phyloP scores from a whole-genome alignment of 2,329 filamentous ascomycete species.

The Paecilomyces sp. region DNA sequence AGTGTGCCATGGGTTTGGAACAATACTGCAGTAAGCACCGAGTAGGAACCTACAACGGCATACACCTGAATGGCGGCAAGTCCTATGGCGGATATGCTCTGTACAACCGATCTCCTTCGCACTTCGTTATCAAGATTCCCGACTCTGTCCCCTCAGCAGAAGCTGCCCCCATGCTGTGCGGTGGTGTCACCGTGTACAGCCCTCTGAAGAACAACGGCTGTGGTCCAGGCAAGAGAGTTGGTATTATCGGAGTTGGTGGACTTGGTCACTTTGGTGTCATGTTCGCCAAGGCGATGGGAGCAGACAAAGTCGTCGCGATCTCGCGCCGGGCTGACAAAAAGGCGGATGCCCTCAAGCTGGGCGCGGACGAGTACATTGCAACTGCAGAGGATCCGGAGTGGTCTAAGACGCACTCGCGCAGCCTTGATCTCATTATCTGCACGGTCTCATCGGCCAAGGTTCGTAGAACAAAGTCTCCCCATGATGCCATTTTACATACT shows the following conservation, averaged over 20 bases:
- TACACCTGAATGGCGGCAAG: constrained; percentile 46
- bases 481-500: background rate
- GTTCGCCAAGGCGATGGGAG: constrained; percentile 64
- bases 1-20: constrained; percentile 42
- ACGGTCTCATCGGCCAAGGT: constrained; percentile 50
- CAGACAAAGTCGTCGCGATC: constrained; percentile 55
- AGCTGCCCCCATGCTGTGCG: constrained; percentile 69
- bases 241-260: constrained; percentile 66
- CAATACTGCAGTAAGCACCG: constrained; percentile 25
- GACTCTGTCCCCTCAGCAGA: constrained; percentile 41
- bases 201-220: constrained; percentile 62
- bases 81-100: constrained; percentile 60
- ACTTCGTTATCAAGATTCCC: constrained; percentile 57
- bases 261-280: constrained; percentile 64
- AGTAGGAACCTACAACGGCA: constrained; percentile 25
- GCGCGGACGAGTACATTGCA: constrained; percentile 50
- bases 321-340: constrained; percentile 46
- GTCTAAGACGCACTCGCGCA: constrained; percentile 40
- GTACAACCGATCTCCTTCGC: constrained; percentile 48
- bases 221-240: constrained; percentile 66
- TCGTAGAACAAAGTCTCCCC: constrained; percentile 1
- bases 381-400: constrained; percentile 51
- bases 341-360: constrained; percentile 48
- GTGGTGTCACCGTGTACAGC: constrained; percentile 66
- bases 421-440: constrained; percentile 50